Evolutionary conservation across 2,329 filamentous ascomycete species (phyloP).

Genomic region (Ophiostoma sp.): DNA sequence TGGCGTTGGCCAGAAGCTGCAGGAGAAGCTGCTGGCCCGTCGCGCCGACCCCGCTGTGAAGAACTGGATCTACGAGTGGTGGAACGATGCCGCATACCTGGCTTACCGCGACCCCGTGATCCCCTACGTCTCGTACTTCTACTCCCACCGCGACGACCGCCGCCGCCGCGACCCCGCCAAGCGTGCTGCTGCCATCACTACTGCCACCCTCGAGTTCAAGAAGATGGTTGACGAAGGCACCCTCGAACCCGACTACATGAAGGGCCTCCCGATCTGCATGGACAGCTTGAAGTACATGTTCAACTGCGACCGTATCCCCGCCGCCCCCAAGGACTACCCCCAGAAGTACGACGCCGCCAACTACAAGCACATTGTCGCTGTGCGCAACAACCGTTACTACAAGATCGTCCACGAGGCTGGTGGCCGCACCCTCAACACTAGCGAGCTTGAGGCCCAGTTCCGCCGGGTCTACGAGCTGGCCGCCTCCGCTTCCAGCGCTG

Average conservation of each 20-base stretch:
- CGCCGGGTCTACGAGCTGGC: conserved; percentile 74
- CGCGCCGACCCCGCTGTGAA: conserved; percentile 73
- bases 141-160: conserved; percentile 93
- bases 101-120: conserved; percentile 91
- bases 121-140: conserved; percentile 98
- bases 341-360: conserved; percentile 65
- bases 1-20: conserved; percentile 73
- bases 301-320: conserved; percentile 81
- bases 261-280: conserved; percentile 95
- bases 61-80: conserved; percentile 98
- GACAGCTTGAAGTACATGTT: conserved; percentile 99
- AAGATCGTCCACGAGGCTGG: conserved; percentile 77
- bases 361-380: conserved; percentile 81
- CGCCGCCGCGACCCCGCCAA: conserved; percentile 81
- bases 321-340: conserved; percentile 73
- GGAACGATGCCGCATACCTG: conserved; percentile 93
- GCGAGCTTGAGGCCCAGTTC: conserved; percentile 89
- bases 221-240: conserved; percentile 75
- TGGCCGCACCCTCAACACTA: conserved; percentile 79
- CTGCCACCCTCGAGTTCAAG: conserved; percentile 87
- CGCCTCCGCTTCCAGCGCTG: conserved; percentile 38
- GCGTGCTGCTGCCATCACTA: conserved; percentile 85
- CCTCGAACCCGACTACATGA: conserved; percentile 98
- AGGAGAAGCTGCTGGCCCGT: conserved; percentile 77
- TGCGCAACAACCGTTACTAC: conserved; percentile 97